Base-by-base conservation (phyloP, 495 filamentous ascomycete genomes). In the Pyronema domesticum region DNA sequence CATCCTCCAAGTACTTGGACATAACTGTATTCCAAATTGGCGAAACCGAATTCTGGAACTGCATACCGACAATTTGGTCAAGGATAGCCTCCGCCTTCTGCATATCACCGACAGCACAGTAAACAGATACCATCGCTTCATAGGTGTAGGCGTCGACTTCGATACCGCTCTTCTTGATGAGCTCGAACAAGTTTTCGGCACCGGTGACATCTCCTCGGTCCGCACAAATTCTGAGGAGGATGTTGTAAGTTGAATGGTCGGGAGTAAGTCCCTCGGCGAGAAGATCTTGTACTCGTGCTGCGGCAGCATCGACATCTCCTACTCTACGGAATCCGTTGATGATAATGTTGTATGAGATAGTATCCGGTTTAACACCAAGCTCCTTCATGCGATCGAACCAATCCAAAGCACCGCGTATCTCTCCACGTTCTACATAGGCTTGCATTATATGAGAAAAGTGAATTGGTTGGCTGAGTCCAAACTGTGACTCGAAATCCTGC, bases 11-110 rank as follows among this genome's bases (percentile, higher is more conserved):
- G 30, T 50, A 34, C 3, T 35, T 37, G 14, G 50, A 40, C 3
- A 95, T 68, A 14, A 95, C 68, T 15, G 74, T 70, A 62, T 95
- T 95, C 84, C 85, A 95, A 69, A 89, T 78, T 46, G 70, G 65
- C 13, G 80, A 79, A 37, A 71, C 69, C 40, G 69, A 72, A 17
- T 55, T 58, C 9, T 73, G 67, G 53, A 70, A 54, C n/a, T 71
- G 55, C 19, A 68, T 58, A 37, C 74, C 65, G 0, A 62, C 56
- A 40, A 72, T 54, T 51, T 69, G 68, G 0, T 68, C 67, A 30
- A 76, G 72, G n/a, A 88, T 60, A 19, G 67, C 61, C 66, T 86
- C 80, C 8, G 86, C 86, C 59, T 73, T 66, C 36, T 70, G 60
- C 43, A 80, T 65, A 13, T 73, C 66, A 14, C 76, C 74, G 55